Evolutionary conservation across 345 rosid genomes (phyloP).

Genomic region (Salix viminalis): DNA sequence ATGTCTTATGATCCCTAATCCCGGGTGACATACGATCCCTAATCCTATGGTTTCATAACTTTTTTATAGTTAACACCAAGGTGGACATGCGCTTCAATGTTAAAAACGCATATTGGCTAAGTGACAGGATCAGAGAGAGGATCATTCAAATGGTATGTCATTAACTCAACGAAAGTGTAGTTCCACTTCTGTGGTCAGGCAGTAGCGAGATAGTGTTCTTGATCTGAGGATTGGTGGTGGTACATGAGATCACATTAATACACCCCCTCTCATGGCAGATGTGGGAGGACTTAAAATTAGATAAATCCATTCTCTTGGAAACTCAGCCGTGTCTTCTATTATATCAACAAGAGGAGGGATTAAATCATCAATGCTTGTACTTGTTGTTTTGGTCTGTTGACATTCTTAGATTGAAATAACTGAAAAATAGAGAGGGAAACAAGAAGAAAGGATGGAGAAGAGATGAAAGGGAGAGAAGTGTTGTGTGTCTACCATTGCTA

Average conservation of each 20-base stretch:
- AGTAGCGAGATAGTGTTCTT: neutral
- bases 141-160: slow-evolving; percentile 71
- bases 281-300: neutral
- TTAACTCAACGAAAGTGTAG: neutral
- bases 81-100: slow-evolving; percentile 98
- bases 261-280: neutral
- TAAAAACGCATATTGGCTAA: slow-evolving; percentile 65
- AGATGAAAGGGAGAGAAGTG: too few relatives aligned
- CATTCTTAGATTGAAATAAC: too few relatives aligned
- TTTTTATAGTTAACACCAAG: slow-evolving; percentile 79
- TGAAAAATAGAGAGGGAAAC: too few relatives aligned
- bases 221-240: neutral
- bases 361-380: neutral
- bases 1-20: neutral
- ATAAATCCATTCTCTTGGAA: neutral
- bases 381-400: neutral
- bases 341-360: neutral
- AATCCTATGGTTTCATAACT: neutral
- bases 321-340: neutral
- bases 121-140: slow-evolving; percentile 68
- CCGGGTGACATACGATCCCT: neutral
- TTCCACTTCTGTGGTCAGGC: neutral
- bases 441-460: too few relatives aligned
- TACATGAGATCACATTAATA: neutral
- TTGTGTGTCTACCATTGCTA: too few relatives aligned